phyloP scores from a whole-genome alignment of 2,329 filamentous ascomycete genomes.

The Xylariaceae sp. region DNA sequence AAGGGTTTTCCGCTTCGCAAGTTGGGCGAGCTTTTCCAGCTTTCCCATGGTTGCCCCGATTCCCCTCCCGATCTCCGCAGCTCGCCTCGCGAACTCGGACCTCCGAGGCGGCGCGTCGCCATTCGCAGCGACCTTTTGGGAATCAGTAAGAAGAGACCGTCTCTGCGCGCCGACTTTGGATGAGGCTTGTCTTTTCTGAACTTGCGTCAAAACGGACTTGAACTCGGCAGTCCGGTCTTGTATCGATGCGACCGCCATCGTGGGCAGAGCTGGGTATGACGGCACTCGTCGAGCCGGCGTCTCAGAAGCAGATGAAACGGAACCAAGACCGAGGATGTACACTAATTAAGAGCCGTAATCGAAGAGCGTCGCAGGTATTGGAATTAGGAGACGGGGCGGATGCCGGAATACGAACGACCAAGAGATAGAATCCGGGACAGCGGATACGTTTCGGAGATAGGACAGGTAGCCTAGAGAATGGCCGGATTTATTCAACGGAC shows the following conservation, averaged over 20 bases:
- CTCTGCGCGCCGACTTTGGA: constrained; percentile 75
- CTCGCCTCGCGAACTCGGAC: constrained; percentile 89
- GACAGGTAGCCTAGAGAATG: too few species aligned
- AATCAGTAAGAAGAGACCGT: constrained; percentile 71
- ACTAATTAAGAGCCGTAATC: neutral
- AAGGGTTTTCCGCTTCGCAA: constrained; percentile 93
- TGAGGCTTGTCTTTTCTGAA: constrained; percentile 72
- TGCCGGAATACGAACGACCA: too few species aligned
- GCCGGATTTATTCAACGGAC: too few species aligned
- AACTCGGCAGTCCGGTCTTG: constrained; percentile 97
- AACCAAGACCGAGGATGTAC: neutral
- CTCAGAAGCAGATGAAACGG: neutral
- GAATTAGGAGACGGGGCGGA: too few species aligned
- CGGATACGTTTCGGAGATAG: too few species aligned
- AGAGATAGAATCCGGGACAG: too few species aligned
- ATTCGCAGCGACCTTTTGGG: constrained; percentile 62
- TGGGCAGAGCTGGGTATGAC: constrained; percentile 21
- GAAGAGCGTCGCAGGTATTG: too few species aligned
- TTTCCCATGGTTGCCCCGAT: constrained; percentile 94
- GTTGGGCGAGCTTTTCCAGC: constrained; percentile 84
- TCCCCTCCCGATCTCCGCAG: constrained; percentile 85
- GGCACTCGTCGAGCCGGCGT: neutral
- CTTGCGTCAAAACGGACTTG: constrained; percentile 80
- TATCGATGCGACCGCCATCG: constrained; percentile 69
- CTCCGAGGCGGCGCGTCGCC: constrained; percentile 54